Conservation (phyloP, 306 rosid genomes). For the Hippophae tibetana region DNA sequence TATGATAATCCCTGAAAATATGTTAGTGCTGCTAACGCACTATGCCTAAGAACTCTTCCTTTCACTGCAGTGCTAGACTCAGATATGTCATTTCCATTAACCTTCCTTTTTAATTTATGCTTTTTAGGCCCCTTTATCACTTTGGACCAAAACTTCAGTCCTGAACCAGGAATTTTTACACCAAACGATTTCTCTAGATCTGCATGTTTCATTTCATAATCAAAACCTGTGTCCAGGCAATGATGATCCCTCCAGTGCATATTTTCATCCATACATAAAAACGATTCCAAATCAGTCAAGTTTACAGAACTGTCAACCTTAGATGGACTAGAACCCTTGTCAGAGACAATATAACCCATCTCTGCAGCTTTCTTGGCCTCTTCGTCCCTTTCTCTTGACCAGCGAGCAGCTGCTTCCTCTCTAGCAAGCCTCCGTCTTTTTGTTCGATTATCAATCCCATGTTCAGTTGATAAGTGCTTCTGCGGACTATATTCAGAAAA, state of each 20-base stretch:
- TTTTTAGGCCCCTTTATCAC: slow-evolving; percentile 39
- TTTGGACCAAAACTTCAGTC: slow-evolving; percentile 56
- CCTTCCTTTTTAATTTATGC: slow-evolving; percentile 50
- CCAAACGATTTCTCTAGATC: slow-evolving; percentile 76
- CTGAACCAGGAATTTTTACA: slow-evolving; percentile 51
- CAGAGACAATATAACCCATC: slow-evolving; percentile 60
- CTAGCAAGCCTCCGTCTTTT: slow-evolving; percentile 54
- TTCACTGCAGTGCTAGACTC: slow-evolving; percentile 38
- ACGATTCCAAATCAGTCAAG: slow-evolving; percentile 26
- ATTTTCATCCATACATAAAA: slow-evolving; percentile 51
- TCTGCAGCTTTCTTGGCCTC: slow-evolving; percentile 69
- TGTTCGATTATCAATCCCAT: slow-evolving; percentile 68
- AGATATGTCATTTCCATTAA: slow-evolving; percentile 41
- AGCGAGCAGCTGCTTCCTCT: slow-evolving; percentile 47
- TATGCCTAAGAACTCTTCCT: slow-evolving; percentile 55
- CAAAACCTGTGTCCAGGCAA: slow-evolving; percentile 68
- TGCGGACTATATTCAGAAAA: slow-evolving; percentile 29
- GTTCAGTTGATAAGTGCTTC: slow-evolving; percentile 51
- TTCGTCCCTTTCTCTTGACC: slow-evolving; percentile 53
- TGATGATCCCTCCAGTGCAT: slow-evolving; percentile 54
- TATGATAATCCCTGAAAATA: slow-evolving; percentile 45
- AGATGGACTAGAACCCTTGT: slow-evolving; percentile 27
- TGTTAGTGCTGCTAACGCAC: slow-evolving; percentile 57
- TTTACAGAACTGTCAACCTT: slow-evolving; percentile 26
- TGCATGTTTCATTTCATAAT: slow-evolving; percentile 70